Base-by-base conservation (phyloP, 2,329 filamentous ascomycete genomes). In the Chaetoscypha palmicola region DNA sequence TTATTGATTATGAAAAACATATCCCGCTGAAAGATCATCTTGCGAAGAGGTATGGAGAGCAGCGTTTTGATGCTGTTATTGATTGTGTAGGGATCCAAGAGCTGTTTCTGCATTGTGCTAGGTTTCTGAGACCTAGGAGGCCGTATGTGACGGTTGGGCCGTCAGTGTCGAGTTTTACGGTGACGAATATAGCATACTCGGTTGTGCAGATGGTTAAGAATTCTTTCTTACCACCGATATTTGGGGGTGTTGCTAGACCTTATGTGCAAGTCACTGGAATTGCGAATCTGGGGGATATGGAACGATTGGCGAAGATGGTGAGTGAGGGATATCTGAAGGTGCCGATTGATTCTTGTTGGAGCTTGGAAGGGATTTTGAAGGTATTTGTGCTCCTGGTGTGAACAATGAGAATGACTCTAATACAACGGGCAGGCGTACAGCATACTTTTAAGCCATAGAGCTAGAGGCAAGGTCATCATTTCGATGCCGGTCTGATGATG, bases 11-110 rank as follows among this genome's bases (percentile, higher is more conserved):
- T 49, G 59, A 54, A 3, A 54, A 60, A 5, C 61, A 69, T 45
- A 48, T 57, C 0, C 49, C 62, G 3, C 53, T 76, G 1, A 49
- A 67, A 1, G 49, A 55, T 0, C 49, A 65, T 23, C 58, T 74
- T 7, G 53, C 58, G 0, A 41, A 54, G 5, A 39, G 52, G 34
- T 71, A 63, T 52, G 55, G 49, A 3, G 26, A 49, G 17, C 23
- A 50, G n/a, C 47, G 61, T 1, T 66, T 69, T 34, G 64, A 74
- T 53, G 53, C 67, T 33, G 66, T 76, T 40, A 64, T 75, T 34
- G 74, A 77, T 51, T 70, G 68, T 34, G 64, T 70, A 3, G 73
- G 74, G 10, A 65, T 65, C 17, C 69, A 74, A 35, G 55, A 67
- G 2, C 59, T 77, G 16, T 76, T 69, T 52, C 45, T 52, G 7